These are phyloP conservation scores for Curvularia hawaiiensis DNA, from an alignment of 2,329 filamentous ascomycete species.

Conservation along the genomic window DNA sequence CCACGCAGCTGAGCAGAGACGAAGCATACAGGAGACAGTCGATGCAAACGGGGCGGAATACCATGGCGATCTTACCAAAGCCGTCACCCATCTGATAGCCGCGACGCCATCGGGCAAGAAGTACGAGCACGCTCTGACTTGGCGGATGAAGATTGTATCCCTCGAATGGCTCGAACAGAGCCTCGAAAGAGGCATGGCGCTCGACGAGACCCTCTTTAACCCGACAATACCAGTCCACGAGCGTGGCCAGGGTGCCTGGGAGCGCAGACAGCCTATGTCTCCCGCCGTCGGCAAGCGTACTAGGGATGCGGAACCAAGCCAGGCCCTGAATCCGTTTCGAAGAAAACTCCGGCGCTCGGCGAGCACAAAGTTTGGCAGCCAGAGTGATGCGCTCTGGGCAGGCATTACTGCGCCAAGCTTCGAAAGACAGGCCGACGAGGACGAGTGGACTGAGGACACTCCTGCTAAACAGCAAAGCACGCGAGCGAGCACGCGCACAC, in stretches of 20 bases:
- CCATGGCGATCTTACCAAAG: conserved; percentile 82
- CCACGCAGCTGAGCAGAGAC: conserved; percentile 65
- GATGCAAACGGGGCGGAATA: conserved; percentile 78
- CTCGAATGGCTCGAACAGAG: conserved; percentile 87
- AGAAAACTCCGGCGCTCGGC: conserved; percentile 87
- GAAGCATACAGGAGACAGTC: conserved; percentile 71
- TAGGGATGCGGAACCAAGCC: conserved; percentile 35
- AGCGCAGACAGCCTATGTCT: conserved; percentile 48
- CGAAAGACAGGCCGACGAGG: conserved; percentile 30
- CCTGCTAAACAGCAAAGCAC: conserved; percentile 28
- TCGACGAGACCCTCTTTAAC: conserved; percentile 86
- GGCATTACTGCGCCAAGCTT: conserved; percentile 69
- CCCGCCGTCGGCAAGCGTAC: conserved; percentile 49
- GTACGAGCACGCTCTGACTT: conserved; percentile 83
- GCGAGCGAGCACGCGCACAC: conserved; percentile 18
- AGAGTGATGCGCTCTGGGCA: conserved; percentile 86
- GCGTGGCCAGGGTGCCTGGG: conserved; percentile 80
- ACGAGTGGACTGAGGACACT: conserved; percentile 44
- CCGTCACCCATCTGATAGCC: conserved; percentile 86
- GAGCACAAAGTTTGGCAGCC: conserved; percentile 79
- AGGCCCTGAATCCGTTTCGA: conserved; percentile 55
- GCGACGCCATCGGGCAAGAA: conserved; percentile 82
- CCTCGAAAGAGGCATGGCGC: conserved; percentile 82
- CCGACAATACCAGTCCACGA: conserved; percentile 71
- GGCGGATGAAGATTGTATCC: conserved; percentile 80